A percentile compares a stretch with the other conserved stretches of the same genome.
phyloP scores from a whole-genome alignment of 2,329 filamentous ascomycete species.

The Alternaria atra region DNA sequence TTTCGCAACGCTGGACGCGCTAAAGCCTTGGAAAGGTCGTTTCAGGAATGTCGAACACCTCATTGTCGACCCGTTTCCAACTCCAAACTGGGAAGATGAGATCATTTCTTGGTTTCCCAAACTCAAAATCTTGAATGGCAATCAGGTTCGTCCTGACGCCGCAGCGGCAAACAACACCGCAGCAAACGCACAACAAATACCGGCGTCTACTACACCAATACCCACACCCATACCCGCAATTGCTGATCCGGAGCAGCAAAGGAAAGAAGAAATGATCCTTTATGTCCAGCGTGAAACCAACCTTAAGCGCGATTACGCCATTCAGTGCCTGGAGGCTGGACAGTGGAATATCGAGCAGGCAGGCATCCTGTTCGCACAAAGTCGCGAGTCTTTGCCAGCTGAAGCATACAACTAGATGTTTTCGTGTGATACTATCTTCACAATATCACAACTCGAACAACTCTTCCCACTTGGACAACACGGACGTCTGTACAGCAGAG shows the following conservation, averaged over 20 bases:
- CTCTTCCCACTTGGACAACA: not conserved
- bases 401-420: constrained; percentile 51
- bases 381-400: constrained; percentile 66
- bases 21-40: constrained; percentile 80
- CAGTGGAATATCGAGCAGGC: constrained; percentile 83
- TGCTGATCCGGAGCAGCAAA: constrained; percentile 22
- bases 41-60: constrained; percentile 83
- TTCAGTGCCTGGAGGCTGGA: constrained; percentile 81
- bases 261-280: constrained; percentile 73
- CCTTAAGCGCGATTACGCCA: constrained; percentile 81
- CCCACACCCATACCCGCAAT: constrained; percentile 5
- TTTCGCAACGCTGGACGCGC: constrained; percentile 71
- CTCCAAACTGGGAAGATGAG: constrained; percentile 68
- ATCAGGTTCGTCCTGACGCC: constrained; percentile 75
- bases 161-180: constrained; percentile 51
- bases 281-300: constrained; percentile 80
- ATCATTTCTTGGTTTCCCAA: constrained; percentile 84
- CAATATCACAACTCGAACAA: not conserved
- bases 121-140: constrained; percentile 78
- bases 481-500: not conserved
- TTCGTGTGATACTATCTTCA: not conserved
- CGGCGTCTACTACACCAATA: constrained; percentile 28
- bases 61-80: constrained; percentile 64
- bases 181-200: constrained; percentile 12
- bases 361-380: constrained; percentile 75